Base-by-base conservation (phyloP, 2,329 filamentous ascomycete genomes). In the Fusarium sp. region DNA sequence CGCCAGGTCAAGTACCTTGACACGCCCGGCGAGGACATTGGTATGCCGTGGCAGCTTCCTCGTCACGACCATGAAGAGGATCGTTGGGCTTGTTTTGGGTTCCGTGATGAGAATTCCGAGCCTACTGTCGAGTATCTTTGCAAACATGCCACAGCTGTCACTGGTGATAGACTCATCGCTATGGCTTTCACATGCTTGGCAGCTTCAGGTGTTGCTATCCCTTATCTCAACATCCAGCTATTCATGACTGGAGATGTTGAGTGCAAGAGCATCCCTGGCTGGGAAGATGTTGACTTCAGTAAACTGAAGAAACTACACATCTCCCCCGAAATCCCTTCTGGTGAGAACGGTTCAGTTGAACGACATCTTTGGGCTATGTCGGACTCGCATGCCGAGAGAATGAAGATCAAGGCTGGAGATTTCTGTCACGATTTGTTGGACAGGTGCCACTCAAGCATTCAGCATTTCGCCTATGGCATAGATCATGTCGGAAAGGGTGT, bases 1-100 rank as follows among this genome's bases (percentile, higher is more conserved):
- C 27, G 55, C 10, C 55, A 26, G 15, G 35, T 41, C 17, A 15
- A 52, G 13, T 59, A 41, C 14, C 27, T 41, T 14, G 55, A 59
- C 30, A 11, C 26, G 2, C 13, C 11, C 1, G 6, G 4, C 2
- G 6, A 7, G 7, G 11, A 20, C 4, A 1, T 5, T 1, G 32
- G 20, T 1, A 20, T 40, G 3, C 18, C 49, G 3, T 53, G 49
- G 49, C 33, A 20, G 14, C 23, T 53, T 13, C 49, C 49, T 5
- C 18, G 33, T 3, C 49, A 53, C 11, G 18, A 40, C 6, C 49
- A 53, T 7, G 5, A 53, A n/a, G 33, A 30, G 7, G 35, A 38
- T 1, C 5, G 18, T 10, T 40, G 30, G 30, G 45, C 18, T 2
- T 14, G 30, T 2, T 48, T 48, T n/a, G 20, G 26, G 33, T 9